These are phyloP conservation scores for Penicillium sp. DNA, from an alignment of 2,329 filamentous ascomycete genomes.

Conservation along the genomic window DNA sequence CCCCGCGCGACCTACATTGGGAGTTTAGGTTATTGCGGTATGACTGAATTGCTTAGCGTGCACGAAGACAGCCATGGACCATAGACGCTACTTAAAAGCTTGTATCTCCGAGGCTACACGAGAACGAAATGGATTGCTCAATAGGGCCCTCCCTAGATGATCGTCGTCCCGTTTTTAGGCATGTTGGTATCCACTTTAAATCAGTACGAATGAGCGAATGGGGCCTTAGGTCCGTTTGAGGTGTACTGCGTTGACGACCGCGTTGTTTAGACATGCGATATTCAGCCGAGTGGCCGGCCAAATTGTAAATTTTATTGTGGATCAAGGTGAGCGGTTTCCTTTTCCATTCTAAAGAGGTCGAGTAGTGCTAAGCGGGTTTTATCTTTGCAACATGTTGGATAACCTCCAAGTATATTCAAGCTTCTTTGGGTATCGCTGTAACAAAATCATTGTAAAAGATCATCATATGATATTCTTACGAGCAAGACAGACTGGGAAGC, in stretches of 20 bases:
- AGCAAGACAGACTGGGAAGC: too few species aligned
- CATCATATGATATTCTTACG: too few species aligned
- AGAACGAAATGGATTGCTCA: neutral
- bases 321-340: neutral
- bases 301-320: too few species aligned
- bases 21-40: neutral
- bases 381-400: neutral
- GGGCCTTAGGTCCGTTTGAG: neutral
- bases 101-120: neutral
- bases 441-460: neutral
- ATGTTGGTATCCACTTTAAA: neutral
- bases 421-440: neutral
- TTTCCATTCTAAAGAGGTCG: too few species aligned
- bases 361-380: neutral
- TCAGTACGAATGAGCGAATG: too few species aligned
- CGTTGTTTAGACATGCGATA: too few species aligned
- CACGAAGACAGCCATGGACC: neutral
- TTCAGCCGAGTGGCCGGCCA: too few species aligned
- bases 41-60: neutral
- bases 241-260: neutral
- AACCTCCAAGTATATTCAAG: neutral
- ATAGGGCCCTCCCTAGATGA: neutral
- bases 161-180: neutral
- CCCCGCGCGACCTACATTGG: neutral
- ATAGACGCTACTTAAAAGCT: neutral